These are phyloP conservation scores for Galerina sulciceps DNA, from an alignment of 768 basidiomycete genomes.

Conservation along the genomic window DNA sequence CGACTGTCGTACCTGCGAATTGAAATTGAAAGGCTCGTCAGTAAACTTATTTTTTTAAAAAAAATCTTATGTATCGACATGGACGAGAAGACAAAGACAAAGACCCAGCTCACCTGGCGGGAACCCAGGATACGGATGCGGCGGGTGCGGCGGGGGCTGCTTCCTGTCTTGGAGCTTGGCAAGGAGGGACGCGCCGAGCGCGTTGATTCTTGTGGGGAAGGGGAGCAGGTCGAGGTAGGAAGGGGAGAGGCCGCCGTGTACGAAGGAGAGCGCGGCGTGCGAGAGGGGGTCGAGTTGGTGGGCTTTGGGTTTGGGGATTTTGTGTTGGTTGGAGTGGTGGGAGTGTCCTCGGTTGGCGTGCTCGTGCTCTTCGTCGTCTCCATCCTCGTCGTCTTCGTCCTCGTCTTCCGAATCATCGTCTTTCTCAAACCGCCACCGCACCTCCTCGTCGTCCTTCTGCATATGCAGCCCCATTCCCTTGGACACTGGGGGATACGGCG, in stretches of 20 bases:
- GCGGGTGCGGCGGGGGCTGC: constrained; percentile 84
- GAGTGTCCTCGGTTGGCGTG: no score
- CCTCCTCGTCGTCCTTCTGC: constrained; percentile 30
- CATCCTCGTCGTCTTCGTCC: constrained; percentile 7
- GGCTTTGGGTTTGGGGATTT: constrained; percentile 52
- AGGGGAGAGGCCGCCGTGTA: constrained; percentile 90
- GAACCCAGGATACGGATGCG: constrained; percentile 71
- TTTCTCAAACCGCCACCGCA: constrained; percentile 8
- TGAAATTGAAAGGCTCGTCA: neutral
- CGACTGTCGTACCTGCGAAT: constrained; percentile 54
- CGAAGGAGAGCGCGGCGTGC: constrained; percentile 86
- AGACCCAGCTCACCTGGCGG: constrained; percentile 47
- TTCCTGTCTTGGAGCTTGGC: constrained; percentile 65
- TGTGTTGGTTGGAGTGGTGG: constrained; percentile 6
- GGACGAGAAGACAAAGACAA: neutral
- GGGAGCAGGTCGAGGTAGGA: constrained; percentile 76
- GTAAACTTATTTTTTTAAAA: no score
- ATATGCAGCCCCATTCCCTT: constrained; percentile 22
- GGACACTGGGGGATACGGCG: constrained; percentile 50
- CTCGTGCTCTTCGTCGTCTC: no score
- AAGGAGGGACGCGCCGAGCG: constrained; percentile 70
- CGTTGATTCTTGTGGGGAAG: constrained; percentile 85
- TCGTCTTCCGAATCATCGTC: neutral
- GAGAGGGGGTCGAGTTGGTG: constrained; percentile 61
- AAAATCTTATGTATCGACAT: no score